These are phyloP conservation scores for Sanguinoderma infundibulare DNA, from an alignment of 1,284 basidiomycete species.

Conservation along the genomic window DNA sequence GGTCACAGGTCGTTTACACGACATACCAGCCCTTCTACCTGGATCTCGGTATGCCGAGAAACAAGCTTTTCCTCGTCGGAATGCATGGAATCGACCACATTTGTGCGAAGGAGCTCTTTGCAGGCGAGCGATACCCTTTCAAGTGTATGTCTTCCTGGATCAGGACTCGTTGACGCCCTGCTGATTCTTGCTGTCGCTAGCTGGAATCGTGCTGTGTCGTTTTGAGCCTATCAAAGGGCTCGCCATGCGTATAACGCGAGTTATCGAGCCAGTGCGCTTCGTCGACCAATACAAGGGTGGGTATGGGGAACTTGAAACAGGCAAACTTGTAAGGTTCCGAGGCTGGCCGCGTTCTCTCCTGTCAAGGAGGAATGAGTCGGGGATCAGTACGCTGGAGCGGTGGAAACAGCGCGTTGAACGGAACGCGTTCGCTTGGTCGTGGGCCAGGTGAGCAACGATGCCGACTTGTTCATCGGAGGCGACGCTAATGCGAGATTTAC, in stretches of 20 bases:
- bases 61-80: not conserved
- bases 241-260: conserved; percentile 9
- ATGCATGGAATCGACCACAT: not conserved
- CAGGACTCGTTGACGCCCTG: not conserved
- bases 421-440: not conserved
- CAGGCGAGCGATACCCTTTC: not conserved
- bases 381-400: not conserved
- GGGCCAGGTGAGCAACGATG: not conserved
- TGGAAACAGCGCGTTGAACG: not conserved
- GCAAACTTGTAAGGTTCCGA: not conserved
- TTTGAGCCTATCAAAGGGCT: not conserved
- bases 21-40: conserved; percentile 9
- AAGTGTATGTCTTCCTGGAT: conserved; percentile 1
- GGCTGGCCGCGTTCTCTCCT: not conserved
- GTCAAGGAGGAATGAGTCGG: not conserved
- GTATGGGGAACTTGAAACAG: not conserved
- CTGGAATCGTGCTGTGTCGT: conserved; percentile 2
- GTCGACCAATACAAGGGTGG: not conserved
- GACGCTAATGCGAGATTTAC: not conserved
- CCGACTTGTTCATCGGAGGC: not conserved
- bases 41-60: not conserved
- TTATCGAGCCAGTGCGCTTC: conserved; percentile 17
- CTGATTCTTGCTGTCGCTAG: not conserved
- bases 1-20: conserved; percentile 5
- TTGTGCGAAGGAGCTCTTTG: not conserved